Percentiles rank a stretch among this genome's conserved stretches.
phyloP scores from a whole-genome alignment of 345 rosid genomes.

The Citrus reticulata region DNA sequence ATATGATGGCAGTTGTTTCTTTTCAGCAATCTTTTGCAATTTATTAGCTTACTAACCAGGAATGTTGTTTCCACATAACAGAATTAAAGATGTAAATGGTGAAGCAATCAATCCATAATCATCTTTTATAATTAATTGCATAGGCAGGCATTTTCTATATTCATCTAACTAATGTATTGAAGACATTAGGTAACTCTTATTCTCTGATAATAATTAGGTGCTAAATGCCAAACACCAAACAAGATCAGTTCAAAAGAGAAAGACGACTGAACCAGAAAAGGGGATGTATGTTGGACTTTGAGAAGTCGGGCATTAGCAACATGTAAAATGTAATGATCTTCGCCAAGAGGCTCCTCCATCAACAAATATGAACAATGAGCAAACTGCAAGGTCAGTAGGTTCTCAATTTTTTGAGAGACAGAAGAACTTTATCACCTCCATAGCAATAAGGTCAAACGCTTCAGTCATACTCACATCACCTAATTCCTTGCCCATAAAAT shows the following conservation, averaged over 20 bases:
- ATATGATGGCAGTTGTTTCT: background rate
- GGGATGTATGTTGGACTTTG: conserved; percentile 15
- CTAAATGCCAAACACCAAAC: conserved; percentile 26
- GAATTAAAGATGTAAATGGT: too few relatives aligned
- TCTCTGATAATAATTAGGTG: conserved; percentile 30
- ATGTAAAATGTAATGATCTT: conserved; percentile 17
- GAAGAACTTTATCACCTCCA: conserved; percentile 1
- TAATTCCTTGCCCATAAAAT: conserved; percentile 5
- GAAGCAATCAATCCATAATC: conserved; percentile 6
- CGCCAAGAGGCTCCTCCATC: conserved; percentile 12
- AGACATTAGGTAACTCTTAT: background rate
- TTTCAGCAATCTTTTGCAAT: background rate
- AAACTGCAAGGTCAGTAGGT: conserved; percentile 6
- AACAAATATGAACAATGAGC: background rate
- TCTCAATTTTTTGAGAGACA: conserved; percentile 24
- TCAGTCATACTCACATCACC: conserved; percentile 18
- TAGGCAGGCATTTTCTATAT: conserved; percentile 26
- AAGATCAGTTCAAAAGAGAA: conserved; percentile 23
- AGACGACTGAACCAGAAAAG: conserved; percentile 23
- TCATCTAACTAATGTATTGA: background rate
- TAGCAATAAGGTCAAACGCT: conserved; percentile 11
- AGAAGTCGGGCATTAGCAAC: conserved; percentile 8
- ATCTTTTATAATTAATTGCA: conserved; percentile 51
- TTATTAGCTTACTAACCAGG: too few relatives aligned
- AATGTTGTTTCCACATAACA: too few relatives aligned